Conservation (phyloP, 768 basidiomycete species). For the Suillus ampliporus region DNA sequence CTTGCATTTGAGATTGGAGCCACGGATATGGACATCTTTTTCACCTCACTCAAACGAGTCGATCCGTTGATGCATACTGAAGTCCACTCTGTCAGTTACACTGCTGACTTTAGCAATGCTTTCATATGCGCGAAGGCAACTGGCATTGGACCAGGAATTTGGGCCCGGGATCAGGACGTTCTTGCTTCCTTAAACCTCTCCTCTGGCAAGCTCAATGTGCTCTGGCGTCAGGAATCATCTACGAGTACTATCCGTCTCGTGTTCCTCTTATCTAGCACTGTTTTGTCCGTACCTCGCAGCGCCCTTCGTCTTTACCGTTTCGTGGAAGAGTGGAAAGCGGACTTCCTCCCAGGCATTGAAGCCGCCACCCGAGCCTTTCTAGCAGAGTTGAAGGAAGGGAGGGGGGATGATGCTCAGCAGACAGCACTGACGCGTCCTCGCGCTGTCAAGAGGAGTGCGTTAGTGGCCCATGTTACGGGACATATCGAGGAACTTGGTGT, state of each 20-base stretch:
- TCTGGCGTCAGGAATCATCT: conserved; percentile 52
- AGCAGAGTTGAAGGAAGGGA: conserved; percentile 55
- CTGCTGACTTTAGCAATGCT: conserved; percentile 42
- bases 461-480: conserved; percentile 55
- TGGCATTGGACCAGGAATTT: conserved; percentile 42
- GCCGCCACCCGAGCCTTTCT: conserved; percentile 67
- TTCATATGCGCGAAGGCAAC: conserved; percentile 64
- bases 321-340: conserved; percentile 80
- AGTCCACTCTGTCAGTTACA: conserved; percentile 1
- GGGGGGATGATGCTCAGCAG: conserved; percentile 42
- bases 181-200: conserved; percentile 64
- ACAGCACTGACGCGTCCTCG: conserved; percentile 37
- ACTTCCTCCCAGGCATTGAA: conserved; percentile 79
- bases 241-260: conserved; percentile 48
- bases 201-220: conserved; percentile 50
- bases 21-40: conserved; percentile 43
- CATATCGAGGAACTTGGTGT: conserved; percentile 57
- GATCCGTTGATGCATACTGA: conserved; percentile 7
- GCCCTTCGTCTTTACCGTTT: conserved; percentile 81
- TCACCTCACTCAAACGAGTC: conserved; percentile 37
- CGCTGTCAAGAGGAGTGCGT: conserved; percentile 16
- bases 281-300: conserved; percentile 76
- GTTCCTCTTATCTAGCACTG: conserved; percentile 50
- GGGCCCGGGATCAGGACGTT: conserved; percentile 54
- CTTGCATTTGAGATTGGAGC: conserved; percentile 66